Conservation (phyloP, 148 eudicot species). For the Rhododendron henanense region DNA sequence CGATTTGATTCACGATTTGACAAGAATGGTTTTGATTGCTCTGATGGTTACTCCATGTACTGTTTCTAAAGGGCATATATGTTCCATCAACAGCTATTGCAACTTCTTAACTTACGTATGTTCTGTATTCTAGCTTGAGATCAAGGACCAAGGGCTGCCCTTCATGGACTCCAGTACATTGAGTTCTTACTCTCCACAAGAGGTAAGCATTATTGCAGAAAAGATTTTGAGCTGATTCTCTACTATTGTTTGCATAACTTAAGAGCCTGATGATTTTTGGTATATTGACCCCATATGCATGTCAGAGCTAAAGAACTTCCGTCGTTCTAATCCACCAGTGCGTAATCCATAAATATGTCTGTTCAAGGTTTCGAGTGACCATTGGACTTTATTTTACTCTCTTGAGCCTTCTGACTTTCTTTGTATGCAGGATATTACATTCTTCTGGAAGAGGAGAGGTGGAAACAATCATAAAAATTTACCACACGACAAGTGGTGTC, state of each 20-base stretch:
- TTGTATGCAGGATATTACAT: slow-evolving; percentile 41
- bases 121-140: slow-evolving; percentile 19
- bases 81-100: neutral
- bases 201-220: slow-evolving; percentile 20
- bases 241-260: neutral
- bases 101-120: slow-evolving; percentile 8
- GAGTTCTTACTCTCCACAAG: slow-evolving; percentile 26
- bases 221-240: neutral
- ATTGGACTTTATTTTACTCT: neutral
- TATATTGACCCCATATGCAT: neutral
- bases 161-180: slow-evolving; percentile 27
- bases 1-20: too few species aligned
- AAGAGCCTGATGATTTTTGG: neutral
- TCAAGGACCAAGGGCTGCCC: slow-evolving; percentile 24
- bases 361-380: neutral
- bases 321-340: neutral
- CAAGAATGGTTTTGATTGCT: neutral
- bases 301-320: neutral
- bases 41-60: neutral
- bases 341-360: neutral
- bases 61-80: neutral
- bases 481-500: slow-evolving; percentile 43
- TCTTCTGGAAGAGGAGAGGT: slow-evolving; percentile 52
- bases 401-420: neutral
- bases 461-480: slow-evolving; percentile 31